Conservation (phyloP, 2,329 filamentous ascomycete genomes). For the Penicillium sp. region DNA sequence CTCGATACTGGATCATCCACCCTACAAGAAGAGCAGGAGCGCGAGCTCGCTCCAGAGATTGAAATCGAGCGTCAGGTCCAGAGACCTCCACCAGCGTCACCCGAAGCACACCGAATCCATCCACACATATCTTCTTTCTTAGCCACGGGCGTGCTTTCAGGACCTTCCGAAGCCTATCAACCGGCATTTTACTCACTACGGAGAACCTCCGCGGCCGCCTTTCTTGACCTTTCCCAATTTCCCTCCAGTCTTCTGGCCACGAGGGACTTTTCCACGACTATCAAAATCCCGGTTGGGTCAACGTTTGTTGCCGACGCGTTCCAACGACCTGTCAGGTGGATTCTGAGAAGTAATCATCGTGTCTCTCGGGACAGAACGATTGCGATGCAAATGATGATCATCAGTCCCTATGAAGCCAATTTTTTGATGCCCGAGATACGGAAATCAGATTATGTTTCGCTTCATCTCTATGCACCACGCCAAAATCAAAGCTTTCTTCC, state of each 20-base stretch:
- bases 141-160: constrained; percentile 33
- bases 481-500: constrained; percentile 38
- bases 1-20: constrained; percentile 35
- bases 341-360: constrained; percentile 41
- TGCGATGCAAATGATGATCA: constrained; percentile 48
- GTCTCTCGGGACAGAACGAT: background rate
- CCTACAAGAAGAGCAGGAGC: constrained; percentile 66
- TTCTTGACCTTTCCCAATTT: constrained; percentile 39
- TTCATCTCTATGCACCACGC: constrained; percentile 58
- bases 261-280: constrained; percentile 52
- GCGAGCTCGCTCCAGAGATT: constrained; percentile 65
- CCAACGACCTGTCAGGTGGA: constrained; percentile 57
- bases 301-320: constrained; percentile 45
- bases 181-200: constrained; percentile 51
- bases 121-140: constrained; percentile 46
- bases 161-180: constrained; percentile 36
- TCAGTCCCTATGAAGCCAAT: constrained; percentile 65
- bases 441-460: constrained; percentile 32
- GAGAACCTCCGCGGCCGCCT: constrained; percentile 42
- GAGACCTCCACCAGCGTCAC: constrained; percentile 43
- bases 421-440: constrained; percentile 47
- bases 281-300: constrained; percentile 28
- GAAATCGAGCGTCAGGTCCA: constrained; percentile 62
- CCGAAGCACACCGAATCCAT: constrained; percentile 49
- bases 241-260: constrained; percentile 50